phyloP scores from a whole-genome alignment of 345 rosid species.

The Acer yangbiense region DNA sequence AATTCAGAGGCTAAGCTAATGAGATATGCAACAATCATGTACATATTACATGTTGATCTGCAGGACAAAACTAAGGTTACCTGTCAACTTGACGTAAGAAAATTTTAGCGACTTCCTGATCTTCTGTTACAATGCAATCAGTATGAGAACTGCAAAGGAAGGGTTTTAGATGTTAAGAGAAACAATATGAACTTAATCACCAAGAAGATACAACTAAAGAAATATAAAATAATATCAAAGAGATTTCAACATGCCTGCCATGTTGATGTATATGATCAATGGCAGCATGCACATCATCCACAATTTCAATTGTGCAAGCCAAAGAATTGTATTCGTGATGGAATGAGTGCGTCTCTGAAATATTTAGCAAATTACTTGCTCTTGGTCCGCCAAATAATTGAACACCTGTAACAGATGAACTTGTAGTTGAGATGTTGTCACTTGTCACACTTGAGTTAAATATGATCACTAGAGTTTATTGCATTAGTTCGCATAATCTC shows the following conservation, averaged over 20 bases:
- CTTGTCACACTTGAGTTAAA: not conserved
- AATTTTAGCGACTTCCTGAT: slow-evolving; percentile 42
- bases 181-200: not conserved
- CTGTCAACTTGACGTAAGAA: slow-evolving; percentile 55
- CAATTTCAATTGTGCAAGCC: slow-evolving; percentile 93
- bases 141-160: slow-evolving; percentile 51
- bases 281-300: slow-evolving; percentile 80
- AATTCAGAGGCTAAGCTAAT: not conserved
- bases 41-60: not conserved
- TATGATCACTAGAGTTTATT: not conserved
- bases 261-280: slow-evolving; percentile 85
- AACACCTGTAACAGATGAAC: slow-evolving; percentile 54
- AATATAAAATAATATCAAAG: slow-evolving; percentile 3
- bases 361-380: slow-evolving; percentile 57
- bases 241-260: slow-evolving; percentile 67
- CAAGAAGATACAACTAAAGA: not conserved
- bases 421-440: not conserved
- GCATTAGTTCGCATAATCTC: not conserved
- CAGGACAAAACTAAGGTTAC: slow-evolving; percentile 22
- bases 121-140: slow-evolving; percentile 54
- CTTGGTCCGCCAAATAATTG: slow-evolving; percentile 79
- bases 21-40: not conserved
- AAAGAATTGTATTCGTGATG: slow-evolving; percentile 84
- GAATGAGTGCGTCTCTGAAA: slow-evolving; percentile 64
- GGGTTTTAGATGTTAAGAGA: not conserved